Percentiles rank a stretch among this genome's conserved stretches.
phyloP scores from a whole-genome alignment of 225 moss, liverwort and hornwort species.

The Bryum argenteum region DNA sequence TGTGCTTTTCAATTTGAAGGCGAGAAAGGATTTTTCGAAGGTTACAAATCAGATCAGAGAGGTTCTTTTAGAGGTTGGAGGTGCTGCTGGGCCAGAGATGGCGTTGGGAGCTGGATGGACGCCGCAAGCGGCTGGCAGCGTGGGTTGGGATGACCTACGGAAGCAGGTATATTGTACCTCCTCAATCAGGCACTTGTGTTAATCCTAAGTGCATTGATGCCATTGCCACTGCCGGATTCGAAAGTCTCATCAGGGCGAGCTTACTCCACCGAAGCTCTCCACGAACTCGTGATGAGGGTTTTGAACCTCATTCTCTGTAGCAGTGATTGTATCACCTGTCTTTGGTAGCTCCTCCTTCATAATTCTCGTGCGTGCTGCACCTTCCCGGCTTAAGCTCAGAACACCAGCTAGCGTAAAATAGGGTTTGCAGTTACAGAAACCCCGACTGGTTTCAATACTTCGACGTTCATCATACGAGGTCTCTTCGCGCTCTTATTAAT shows the following conservation, averaged over 20 bases:
- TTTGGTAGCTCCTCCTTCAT: neutral
- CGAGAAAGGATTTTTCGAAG: neutral
- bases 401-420: slow-evolving; percentile 9
- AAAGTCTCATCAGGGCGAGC: neutral
- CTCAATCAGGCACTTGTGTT: slow-evolving; percentile 26
- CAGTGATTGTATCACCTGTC: neutral
- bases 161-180: slow-evolving; percentile 49
- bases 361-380: neutral
- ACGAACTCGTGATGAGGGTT: slow-evolving; percentile 2
- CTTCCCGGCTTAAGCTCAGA: neutral
- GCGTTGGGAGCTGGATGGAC: slow-evolving; percentile 55
- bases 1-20: neutral
- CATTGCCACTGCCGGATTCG: neutral
- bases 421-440: slow-evolving; percentile 19
- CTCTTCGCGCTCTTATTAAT: neutral
- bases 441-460: neutral
- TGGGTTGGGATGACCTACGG: slow-evolving; percentile 58
- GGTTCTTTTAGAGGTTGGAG: neutral
- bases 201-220: slow-evolving; percentile 16
- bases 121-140: slow-evolving; percentile 29
- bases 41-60: neutral
- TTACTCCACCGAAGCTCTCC: neutral
- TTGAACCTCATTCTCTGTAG: neutral
- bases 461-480: neutral
- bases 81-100: slow-evolving; percentile 33